phyloP scores from a whole-genome alignment of 768 basidiomycete species.

The Hydnum rufescens region DNA sequence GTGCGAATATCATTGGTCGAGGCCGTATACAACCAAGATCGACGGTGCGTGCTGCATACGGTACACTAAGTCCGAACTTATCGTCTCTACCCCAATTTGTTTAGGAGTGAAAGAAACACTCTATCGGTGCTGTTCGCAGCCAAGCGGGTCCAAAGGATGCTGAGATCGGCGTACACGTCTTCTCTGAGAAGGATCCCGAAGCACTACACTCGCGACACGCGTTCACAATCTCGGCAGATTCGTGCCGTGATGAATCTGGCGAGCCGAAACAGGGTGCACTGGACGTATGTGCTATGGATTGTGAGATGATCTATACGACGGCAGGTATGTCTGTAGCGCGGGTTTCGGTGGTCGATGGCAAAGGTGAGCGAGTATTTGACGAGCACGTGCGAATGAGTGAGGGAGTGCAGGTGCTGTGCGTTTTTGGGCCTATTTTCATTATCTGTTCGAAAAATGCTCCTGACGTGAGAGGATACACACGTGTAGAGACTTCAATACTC shows the following conservation, averaged over 20 bases:
- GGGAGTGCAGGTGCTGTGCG: constrained; percentile 57
- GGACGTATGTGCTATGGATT: constrained; percentile 64
- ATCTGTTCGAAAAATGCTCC: neutral
- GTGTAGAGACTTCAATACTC: constrained; percentile 71
- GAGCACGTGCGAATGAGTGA: constrained; percentile 65
- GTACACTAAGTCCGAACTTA: neutral
- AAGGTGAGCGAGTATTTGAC: constrained; percentile 60
- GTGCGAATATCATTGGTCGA: constrained; percentile 77
- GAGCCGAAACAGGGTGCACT: constrained; percentile 10
- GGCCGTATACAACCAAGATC: constrained; percentile 34
- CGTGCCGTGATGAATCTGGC: neutral
- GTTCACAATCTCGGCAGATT: constrained; percentile 24
- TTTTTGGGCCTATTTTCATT: constrained; percentile 8
- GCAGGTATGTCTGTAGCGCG: constrained; percentile 82
- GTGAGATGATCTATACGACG: constrained; percentile 93
- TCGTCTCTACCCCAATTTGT: neutral
- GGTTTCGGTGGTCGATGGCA: constrained; percentile 70
- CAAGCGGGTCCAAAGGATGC: constrained; percentile 46
- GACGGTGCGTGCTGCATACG: constrained; percentile 31
- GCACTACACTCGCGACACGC: constrained; percentile 55
- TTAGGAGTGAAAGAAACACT: constrained; percentile 48
- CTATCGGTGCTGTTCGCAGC: constrained; percentile 62
- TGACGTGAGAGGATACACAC: neutral
- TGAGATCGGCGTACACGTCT: constrained; percentile 72
- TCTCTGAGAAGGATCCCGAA: constrained; percentile 51